phyloP scores from a whole-genome alignment of 106 monocot genomes.

The Gastrodia elata region DNA sequence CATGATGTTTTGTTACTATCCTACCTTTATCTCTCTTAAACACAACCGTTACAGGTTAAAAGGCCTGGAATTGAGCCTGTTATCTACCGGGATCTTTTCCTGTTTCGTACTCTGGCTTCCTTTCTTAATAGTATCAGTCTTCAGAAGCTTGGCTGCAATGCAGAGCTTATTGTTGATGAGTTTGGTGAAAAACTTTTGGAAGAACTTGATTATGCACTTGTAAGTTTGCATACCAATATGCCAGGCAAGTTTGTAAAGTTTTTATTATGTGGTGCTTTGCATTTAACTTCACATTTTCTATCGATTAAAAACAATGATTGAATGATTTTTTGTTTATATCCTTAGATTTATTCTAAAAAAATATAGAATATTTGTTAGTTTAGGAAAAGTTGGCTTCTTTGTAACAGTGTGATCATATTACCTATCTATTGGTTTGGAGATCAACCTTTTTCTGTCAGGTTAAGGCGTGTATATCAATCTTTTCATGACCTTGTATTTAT shows the following conservation, averaged over 20 bases:
- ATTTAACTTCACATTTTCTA: background rate
- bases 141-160: conserved; percentile 97
- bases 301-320: background rate
- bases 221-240: conserved; percentile 17
- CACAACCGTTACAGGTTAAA: conserved; percentile 49
- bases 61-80: conserved; percentile 96
- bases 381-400: too few species aligned
- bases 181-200: conserved; percentile 98
- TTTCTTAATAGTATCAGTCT: conserved; percentile 95
- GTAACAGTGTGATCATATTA: too few species aligned
- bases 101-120: conserved; percentile 94
- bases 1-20: background rate
- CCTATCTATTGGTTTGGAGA: too few species aligned
- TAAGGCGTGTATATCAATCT: too few species aligned
- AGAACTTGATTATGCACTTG: conserved; percentile 96
- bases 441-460: too few species aligned
- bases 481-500: too few species aligned
- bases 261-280: background rate
- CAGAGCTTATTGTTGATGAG: conserved; percentile 99
- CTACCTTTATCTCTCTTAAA: background rate
- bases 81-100: conserved; percentile 95
- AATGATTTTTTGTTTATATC: background rate
- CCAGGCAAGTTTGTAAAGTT: background rate
- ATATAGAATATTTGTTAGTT: background rate
- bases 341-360: background rate